Percentiles rank a stretch among this genome's conserved stretches.
These are phyloP conservation scores for Butyriboletus appendiculatus DNA, from an alignment of 1,284 basidiomycete species.

Conservation along the genomic window DNA sequence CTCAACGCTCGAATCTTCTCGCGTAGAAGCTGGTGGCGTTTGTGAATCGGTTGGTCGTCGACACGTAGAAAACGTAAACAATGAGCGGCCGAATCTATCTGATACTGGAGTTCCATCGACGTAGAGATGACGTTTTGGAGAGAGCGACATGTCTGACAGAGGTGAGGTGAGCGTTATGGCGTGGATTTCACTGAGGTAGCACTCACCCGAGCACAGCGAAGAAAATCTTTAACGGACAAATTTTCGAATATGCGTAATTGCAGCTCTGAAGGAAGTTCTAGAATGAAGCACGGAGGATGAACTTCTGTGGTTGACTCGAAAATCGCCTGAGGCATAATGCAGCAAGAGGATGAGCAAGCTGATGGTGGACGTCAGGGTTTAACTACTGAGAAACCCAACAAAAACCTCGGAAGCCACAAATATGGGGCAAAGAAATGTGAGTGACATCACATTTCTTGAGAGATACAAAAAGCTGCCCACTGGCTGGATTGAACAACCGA, in stretches of 20 bases:
- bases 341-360: not conserved
- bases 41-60: not conserved
- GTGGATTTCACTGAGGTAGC: not conserved
- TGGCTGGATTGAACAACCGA: constrained; percentile 50
- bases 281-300: not conserved
- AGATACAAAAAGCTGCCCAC: constrained; percentile 18
- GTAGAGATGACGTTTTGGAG: not conserved
- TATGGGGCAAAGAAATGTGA: not conserved
- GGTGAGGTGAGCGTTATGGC: not conserved
- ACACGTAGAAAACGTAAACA: not conserved
- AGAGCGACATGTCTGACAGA: not conserved
- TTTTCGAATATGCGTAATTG: not conserved
- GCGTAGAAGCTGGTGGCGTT: not conserved
- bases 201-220: not conserved
- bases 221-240: not conserved
- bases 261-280: not conserved
- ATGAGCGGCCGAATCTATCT: not conserved
- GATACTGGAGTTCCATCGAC: not conserved
- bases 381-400: not conserved
- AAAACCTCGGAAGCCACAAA: not conserved
- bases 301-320: not conserved
- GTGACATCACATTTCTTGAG: too few relatives aligned
- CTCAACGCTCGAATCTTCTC: not conserved
- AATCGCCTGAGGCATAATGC: not conserved
- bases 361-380: not conserved